Evolutionary conservation across 495 filamentous ascomycete genomes (phyloP).

Genomic region (Neurospora africana): DNA sequence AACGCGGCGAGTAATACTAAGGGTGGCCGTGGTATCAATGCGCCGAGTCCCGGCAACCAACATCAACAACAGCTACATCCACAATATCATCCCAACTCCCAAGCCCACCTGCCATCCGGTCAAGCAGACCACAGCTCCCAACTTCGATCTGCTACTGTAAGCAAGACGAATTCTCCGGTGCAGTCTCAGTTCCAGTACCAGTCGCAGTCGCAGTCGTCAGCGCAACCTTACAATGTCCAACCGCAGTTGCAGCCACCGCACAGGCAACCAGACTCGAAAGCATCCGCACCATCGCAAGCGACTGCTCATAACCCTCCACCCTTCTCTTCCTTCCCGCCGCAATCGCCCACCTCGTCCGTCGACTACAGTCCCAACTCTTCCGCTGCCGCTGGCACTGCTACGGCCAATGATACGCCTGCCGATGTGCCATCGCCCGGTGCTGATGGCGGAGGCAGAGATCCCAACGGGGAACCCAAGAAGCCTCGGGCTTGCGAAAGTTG

Average conservation of each 20-base stretch:
- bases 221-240: not conserved
- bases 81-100: not conserved
- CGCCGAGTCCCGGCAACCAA: not conserved
- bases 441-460: conserved; percentile 20
- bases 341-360: not conserved
- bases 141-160: not conserved
- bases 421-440: conserved; percentile 2
- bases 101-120: not conserved
- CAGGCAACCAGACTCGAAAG: not conserved
- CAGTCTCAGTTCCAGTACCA: not conserved
- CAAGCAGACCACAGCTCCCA: not conserved
- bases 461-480: conserved; percentile 55
- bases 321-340: not conserved
- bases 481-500: conserved; percentile 90
- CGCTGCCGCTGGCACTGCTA: not conserved
- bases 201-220: not conserved
- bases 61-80: not conserved
- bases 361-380: not conserved
- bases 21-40: not conserved
- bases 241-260: not conserved
- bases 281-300: not conserved
- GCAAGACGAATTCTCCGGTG: not conserved
- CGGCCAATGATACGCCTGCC: not conserved
- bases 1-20: not conserved
- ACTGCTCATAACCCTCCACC: not conserved